Evolutionary conservation across 169 alveolate species (phyloP).

Genomic region (Plasmodium adleri): DNA sequence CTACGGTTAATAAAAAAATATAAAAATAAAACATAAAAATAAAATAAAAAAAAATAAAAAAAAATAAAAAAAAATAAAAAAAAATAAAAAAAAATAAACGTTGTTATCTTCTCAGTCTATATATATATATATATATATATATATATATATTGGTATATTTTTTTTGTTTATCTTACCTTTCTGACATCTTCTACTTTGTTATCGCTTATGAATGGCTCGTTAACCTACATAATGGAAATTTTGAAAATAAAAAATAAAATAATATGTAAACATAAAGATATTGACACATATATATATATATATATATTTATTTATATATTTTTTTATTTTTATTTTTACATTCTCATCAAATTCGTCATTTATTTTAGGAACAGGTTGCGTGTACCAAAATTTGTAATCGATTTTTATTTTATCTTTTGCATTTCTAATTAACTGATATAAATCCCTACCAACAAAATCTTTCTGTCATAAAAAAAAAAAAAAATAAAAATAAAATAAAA

Average conservation of each 20-base stretch:
- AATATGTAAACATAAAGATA: neutral
- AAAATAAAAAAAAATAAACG: neutral
- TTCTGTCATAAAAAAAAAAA: slow-evolving; percentile 12
- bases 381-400: slow-evolving; percentile 95
- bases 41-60: neutral
- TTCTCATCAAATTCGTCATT: slow-evolving; percentile 82
- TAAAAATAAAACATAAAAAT: slow-evolving; percentile 31
- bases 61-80: neutral
- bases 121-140: slow-evolving; percentile 1
- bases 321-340: slow-evolving; percentile 19
- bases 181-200: slow-evolving; percentile 73
- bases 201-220: slow-evolving; percentile 75
- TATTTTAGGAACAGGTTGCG: slow-evolving; percentile 95
- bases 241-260: slow-evolving; percentile 1
- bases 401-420: slow-evolving; percentile 52
- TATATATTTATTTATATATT: slow-evolving; percentile 23
- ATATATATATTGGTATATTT: neutral
- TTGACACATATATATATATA: neutral
- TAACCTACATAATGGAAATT: slow-evolving; percentile 22
- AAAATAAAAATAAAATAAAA: neutral
- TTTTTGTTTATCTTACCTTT: slow-evolving; percentile 12
- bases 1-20: slow-evolving; percentile 30
- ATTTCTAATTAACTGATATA: slow-evolving; percentile 54
- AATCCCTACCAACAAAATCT: slow-evolving; percentile 54
- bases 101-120: too few relatives aligned